Evolutionary conservation across 2,329 filamentous ascomycete species (phyloP).

Genomic region (Aspergillus uvarum): DNA sequence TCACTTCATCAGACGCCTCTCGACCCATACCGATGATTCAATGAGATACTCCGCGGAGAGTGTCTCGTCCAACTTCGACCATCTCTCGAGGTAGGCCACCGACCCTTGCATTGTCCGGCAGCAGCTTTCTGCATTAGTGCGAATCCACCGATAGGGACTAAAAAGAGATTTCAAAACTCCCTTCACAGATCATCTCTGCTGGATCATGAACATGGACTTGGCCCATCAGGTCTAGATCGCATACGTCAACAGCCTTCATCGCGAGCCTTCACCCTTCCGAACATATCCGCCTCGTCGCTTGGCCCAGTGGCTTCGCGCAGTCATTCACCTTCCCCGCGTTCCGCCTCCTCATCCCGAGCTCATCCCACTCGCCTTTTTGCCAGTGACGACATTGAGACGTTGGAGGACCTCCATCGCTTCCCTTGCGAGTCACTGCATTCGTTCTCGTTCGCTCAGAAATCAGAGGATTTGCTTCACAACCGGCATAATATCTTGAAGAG

Average conservation of each 20-base stretch:
- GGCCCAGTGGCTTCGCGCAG: conserved; percentile 60
- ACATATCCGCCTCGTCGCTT: conserved; percentile 63
- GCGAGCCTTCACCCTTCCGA: conserved; percentile 64
- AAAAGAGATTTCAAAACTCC: conserved; percentile 16
- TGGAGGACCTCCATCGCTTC: conserved; percentile 88
- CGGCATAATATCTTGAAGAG: conserved; percentile 90
- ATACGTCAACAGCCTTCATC: conserved; percentile 81
- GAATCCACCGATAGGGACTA: conserved; percentile 12
- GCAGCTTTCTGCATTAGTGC: conserved; percentile 1
- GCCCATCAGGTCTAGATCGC: conserved; percentile 81
- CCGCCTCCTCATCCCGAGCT: conserved; percentile 57
- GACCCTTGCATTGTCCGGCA: conserved; percentile 18
- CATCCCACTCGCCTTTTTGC: conserved; percentile 57
- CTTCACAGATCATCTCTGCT: conserved; percentile 71
- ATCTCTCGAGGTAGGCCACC: conserved; percentile 67
- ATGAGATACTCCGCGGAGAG: conserved; percentile 77
- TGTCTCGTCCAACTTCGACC: conserved; percentile 66
- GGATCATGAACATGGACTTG: conserved; percentile 85
- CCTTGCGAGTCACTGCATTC: conserved; percentile 95
- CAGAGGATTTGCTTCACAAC: conserved; percentile 85
- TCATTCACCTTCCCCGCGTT: conserved; percentile 69
- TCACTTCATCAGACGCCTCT: conserved; percentile 48
- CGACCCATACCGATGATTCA: conserved; percentile 55
- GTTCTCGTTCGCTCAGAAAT: conserved; percentile 95
- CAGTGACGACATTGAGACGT: conserved; percentile 67